Conservation (phyloP, 2,329 filamentous ascomycete species). For the Orbilia blumenaviensis region DNA sequence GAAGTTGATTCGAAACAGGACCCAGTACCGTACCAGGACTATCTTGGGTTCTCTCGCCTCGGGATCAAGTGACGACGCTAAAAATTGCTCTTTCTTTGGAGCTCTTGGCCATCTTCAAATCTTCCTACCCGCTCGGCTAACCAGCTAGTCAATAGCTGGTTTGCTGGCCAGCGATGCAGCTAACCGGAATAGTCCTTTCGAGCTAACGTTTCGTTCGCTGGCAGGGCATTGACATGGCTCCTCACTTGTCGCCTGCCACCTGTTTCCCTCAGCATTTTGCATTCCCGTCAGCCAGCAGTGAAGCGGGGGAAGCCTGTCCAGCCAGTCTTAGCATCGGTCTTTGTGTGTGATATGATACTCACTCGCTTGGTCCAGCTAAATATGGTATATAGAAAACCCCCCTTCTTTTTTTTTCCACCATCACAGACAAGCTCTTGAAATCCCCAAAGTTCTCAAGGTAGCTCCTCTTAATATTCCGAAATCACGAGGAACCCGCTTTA, state of each 20-base stretch:
- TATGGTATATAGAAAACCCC: slow-evolving; percentile 35
- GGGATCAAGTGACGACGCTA: slow-evolving; percentile 16
- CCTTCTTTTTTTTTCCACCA: slow-evolving; percentile 17
- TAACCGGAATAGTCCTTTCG: slow-evolving; percentile 39
- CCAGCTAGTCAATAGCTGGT: neutral
- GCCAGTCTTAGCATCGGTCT: slow-evolving; percentile 7
- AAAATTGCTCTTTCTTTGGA: slow-evolving; percentile 38
- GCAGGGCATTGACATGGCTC: slow-evolving; percentile 41
- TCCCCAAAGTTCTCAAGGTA: neutral
- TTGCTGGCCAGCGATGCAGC: slow-evolving; percentile 51
- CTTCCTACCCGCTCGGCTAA: slow-evolving; percentile 48
- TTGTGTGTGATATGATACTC: slow-evolving; percentile 8
- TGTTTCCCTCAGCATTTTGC: slow-evolving; percentile 17
- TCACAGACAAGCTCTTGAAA: slow-evolving; percentile 19
- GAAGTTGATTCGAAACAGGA: slow-evolving; percentile 19
- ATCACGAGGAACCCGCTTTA: slow-evolving; percentile 27
- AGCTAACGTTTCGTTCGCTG: slow-evolving; percentile 43
- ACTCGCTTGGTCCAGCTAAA: slow-evolving; percentile 48
- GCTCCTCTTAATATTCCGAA: slow-evolving; percentile 32
- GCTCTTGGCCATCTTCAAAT: slow-evolving; percentile 33
- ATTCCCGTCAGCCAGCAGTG: neutral
- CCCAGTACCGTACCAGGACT: neutral
- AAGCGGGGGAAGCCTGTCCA: neutral
- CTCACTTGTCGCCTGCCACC: slow-evolving; percentile 52
- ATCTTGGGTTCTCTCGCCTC: slow-evolving; percentile 10